phyloP scores from a whole-genome alignment of 345 rosid genomes.

The Sapria himalayana region DNA sequence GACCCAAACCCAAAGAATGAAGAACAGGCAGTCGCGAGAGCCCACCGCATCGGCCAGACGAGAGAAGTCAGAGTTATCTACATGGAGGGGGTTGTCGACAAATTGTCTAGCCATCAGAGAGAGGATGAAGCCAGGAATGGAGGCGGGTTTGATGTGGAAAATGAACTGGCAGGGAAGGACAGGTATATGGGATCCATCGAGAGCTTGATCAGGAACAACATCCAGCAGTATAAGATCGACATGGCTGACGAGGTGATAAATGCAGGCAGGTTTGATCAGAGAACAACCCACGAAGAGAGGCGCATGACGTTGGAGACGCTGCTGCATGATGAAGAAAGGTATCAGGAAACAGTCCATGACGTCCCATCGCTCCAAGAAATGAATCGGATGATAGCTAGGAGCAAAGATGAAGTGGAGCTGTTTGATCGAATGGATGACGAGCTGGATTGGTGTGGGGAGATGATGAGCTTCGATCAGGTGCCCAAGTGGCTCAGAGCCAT shows the following conservation, averaged over 20 bases:
- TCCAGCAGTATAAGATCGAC: slow-evolving; percentile 98
- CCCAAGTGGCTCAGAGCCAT: slow-evolving; percentile 97
- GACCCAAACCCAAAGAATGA: slow-evolving; percentile 99
- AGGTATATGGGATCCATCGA: slow-evolving; percentile 95
- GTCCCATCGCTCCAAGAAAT: slow-evolving; percentile 93
- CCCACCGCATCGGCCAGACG: slow-evolving; percentile 95
- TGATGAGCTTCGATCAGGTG: slow-evolving; percentile 80
- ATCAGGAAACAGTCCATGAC: slow-evolving; percentile 95
- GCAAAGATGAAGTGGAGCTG: slow-evolving; percentile 81
- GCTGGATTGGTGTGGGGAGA: slow-evolving; percentile 77
- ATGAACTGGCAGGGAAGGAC: slow-evolving; percentile 96
- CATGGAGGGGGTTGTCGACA: slow-evolving; percentile 97
- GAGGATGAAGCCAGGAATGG: slow-evolving; percentile 88
- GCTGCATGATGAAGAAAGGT: slow-evolving; percentile 94
- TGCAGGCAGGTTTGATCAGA: slow-evolving; percentile 99
- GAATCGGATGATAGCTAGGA: slow-evolving; percentile 94
- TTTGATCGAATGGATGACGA: slow-evolving; percentile 99
- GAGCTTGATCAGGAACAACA: slow-evolving; percentile 95
- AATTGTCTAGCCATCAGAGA: slow-evolving; percentile 72
- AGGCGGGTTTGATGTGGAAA: slow-evolving; percentile 68
- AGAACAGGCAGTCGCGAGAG: slow-evolving; percentile 99
- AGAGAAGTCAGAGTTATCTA: slow-evolving; percentile 96
- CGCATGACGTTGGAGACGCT: slow-evolving; percentile 93
- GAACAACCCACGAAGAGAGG: slow-evolving; percentile 98
- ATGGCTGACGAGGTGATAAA: slow-evolving; percentile 99